Evolutionary conservation across 164 flowering plant genomes (phyloP), one percentile per base, ranked within the genome.

Genomic region (Malania oleifera): DNA sequence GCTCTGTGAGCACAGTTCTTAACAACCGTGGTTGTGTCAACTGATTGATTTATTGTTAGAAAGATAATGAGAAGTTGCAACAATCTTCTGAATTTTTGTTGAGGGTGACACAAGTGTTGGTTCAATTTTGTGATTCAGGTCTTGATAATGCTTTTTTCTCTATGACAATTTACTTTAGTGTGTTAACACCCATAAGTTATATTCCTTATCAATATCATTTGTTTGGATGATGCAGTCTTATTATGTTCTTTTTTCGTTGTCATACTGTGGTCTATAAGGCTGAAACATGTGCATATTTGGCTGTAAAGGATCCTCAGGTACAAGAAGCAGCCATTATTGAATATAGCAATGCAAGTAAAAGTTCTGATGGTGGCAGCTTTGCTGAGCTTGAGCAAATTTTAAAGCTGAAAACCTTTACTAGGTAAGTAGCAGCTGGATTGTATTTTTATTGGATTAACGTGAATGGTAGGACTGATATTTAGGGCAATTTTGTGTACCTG

Each of bases 361-460:
- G 31, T 49, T 60, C 70, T 63, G 64, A 57, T 12, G 20, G 27
- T 45, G 59, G 49, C 52, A 74, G 70, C 44, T 54, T 90, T 41
- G 44, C 67, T 61, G 86, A 84, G 3, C 74, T 87, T 27, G 95
- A 82, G 67, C 62, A 80, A 55, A 61, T 87, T 50, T 60, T 90
- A 19, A 77, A 76, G 79, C 81, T 82, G 63, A 84, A 87, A 70
- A 82, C 85, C 7, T 90, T 87, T 64, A 77, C 91, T 19, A 85
- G 92, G 97, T 74, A 76, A 74, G 81, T 74, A 2, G 52, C 66
- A 41, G 12, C 2, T 20, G 27, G 25, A n/a, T n/a, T n/a, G n/a
- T n/a, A n/a, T 0, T 20, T 13, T 6, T 46, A 4, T 20, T 3
- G 35, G 35, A 9, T 9, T 9, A 31, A n/a, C 9, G 4, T 31